Conservation (phyloP, 2,329 filamentous ascomycete genomes). For the Fusarium beomiforme region DNA sequence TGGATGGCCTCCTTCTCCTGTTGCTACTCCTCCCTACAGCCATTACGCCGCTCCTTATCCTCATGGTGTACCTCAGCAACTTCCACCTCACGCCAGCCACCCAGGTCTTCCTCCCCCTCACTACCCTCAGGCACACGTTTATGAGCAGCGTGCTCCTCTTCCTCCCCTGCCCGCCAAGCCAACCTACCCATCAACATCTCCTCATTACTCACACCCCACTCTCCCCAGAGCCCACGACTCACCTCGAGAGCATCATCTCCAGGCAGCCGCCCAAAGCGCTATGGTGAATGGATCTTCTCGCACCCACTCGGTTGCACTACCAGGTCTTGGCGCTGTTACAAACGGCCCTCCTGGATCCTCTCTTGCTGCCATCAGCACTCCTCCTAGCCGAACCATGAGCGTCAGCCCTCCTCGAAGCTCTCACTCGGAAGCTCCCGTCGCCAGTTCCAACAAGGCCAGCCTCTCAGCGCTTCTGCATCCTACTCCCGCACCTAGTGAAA, state of each 20-base stretch:
- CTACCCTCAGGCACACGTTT: constrained; percentile 44
- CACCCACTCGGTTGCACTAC: constrained; percentile 56
- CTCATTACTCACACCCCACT: constrained; percentile 46
- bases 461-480: constrained; percentile 64
- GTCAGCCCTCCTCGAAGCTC: constrained; percentile 58
- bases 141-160: constrained; percentile 51
- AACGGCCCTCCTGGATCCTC: constrained; percentile 41
- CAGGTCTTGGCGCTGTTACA: constrained; percentile 51
- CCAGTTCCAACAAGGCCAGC: constrained; percentile 53
- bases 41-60: constrained; percentile 57
- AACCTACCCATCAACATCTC: constrained; percentile 46
- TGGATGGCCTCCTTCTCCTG: constrained; percentile 66
- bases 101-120: constrained; percentile 39
- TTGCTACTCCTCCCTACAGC: constrained; percentile 63
- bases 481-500: constrained; percentile 57
- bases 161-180: constrained; percentile 50
- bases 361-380: constrained; percentile 50
- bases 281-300: constrained; percentile 50
- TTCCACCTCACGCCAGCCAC: constrained; percentile 45
- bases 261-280: constrained; percentile 55
- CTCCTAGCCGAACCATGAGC: constrained; percentile 59
- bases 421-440: constrained; percentile 44
- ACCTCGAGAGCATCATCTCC: constrained; percentile 57
- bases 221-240: constrained; percentile 53
- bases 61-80: constrained; percentile 41